Base-by-base conservation (phyloP, 768 basidiomycete genomes). In the Russula brevipes region DNA sequence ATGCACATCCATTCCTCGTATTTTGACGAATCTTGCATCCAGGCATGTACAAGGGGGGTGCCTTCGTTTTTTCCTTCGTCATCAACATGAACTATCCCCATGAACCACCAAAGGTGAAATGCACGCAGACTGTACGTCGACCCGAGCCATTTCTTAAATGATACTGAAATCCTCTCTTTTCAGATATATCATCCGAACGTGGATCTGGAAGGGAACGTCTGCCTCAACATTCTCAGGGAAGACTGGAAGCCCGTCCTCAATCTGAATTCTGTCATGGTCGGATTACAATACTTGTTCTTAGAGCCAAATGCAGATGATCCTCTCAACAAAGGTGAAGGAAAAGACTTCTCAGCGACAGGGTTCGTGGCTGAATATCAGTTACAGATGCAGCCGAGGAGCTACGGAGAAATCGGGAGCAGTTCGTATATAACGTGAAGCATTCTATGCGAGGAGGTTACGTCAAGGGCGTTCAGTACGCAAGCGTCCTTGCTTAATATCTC, bases 241-340 rank as follows among this genome's bases (percentile, higher is more conserved):
- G 97, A 99, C 77, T 99, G 97, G 97, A 99, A 99, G 72, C 97
- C 97, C 5, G 97, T 99, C 3, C 80, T 99, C 49, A 98, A 98
- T 75, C 81, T 99, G 57, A 98, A 94, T 73, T 92, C 95, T 36
- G 93, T 99, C 67, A 96, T 98, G 93, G 92, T 98, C 63, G 97
- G 97, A 41, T 76, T 99, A 60, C 97, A 99, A 74, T 99, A 98
- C 72, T 83, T 99, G 57, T 99, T 99, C 82, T 80, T 99, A 61
- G 97, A 99, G 75, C 97, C 97, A 14, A 99, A 99, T 70, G 91
- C 97, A 44, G 96, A 98, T 70, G 97, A 99, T 76, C 97, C 97
- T 16, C 73, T 99, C 71, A 99, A 99, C 81, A 99, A 98, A 77
- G 96, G 96, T 92, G 65, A 51, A 1, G 24, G 85, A 68, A n/a